phyloP scores from a whole-genome alignment of 345 rosid species.

The Lepidium sativum region DNA sequence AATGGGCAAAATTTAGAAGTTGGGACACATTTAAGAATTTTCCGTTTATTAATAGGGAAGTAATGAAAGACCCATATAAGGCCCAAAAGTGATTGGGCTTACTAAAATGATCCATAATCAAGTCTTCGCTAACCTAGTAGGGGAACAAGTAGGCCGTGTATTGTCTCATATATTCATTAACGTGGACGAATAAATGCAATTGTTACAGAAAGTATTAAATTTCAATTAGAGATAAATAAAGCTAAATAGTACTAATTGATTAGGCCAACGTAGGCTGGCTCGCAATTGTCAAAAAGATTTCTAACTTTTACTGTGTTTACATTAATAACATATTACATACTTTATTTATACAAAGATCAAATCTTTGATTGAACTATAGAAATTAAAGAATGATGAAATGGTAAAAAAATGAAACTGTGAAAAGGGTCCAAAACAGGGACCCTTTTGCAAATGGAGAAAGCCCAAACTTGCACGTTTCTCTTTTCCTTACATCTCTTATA shows the following conservation, averaged over 20 bases:
- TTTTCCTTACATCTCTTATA: neutral
- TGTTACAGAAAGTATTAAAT: neutral
- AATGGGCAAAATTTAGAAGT: too few relatives aligned
- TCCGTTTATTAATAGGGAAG: neutral
- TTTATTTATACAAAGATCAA: neutral
- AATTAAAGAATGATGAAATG: neutral
- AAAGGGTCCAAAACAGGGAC: neutral
- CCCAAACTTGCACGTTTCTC: conserved; percentile 26
- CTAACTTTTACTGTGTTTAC: conserved; percentile 10
- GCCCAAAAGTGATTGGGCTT: neutral
- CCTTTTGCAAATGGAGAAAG: conserved; percentile 16
- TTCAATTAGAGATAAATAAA: neutral
- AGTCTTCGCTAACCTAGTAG: neutral
- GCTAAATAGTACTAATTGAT: neutral
- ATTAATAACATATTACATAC: neutral
- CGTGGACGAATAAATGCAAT: conserved; percentile 13
- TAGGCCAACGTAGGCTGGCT: conserved; percentile 11
- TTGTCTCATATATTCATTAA: conserved; percentile 5
- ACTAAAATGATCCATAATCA: neutral
- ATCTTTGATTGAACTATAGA: neutral
- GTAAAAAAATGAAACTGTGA: neutral
- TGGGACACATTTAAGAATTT: too few relatives aligned
- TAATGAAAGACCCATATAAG: neutral
- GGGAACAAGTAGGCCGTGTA: conserved; percentile 19
- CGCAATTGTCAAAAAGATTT: conserved; percentile 13